Conservation (phyloP, 116 monocot genomes). For the Thalassia testudinum region DNA sequence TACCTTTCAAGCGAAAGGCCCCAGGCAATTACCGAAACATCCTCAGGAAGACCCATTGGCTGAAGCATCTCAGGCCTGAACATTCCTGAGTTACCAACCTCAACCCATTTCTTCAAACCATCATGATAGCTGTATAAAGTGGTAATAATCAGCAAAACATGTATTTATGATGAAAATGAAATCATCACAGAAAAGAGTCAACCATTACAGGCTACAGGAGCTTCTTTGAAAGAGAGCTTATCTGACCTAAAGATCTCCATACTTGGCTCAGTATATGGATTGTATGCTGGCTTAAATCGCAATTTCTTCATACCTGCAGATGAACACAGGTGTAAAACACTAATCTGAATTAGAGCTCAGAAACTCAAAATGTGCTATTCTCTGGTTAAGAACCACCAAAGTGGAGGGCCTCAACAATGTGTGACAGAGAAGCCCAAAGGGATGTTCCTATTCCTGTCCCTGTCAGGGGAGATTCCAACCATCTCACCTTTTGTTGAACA, state of each 20-base stretch:
- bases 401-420: too few relatives aligned
- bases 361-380: too few relatives aligned
- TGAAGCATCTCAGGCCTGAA: constrained; percentile 97
- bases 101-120: constrained; percentile 92
- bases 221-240: neutral
- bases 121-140: constrained; percentile 65
- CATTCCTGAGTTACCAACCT: constrained; percentile 95
- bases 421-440: too few relatives aligned
- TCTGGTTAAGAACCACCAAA: too few relatives aligned
- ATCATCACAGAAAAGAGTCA: neutral
- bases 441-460: too few relatives aligned
- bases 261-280: constrained; percentile 97
- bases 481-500: too few relatives aligned
- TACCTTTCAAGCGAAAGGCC: constrained; percentile 98
- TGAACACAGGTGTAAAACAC: neutral
- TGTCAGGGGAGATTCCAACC: too few relatives aligned
- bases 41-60: constrained; percentile 92
- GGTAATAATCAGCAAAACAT: neutral
- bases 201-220: neutral
- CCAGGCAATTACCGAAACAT: constrained; percentile 96
- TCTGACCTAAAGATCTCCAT: constrained; percentile 97
- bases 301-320: constrained; percentile 75
- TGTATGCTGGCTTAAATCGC: constrained; percentile 94
- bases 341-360: too few relatives aligned
- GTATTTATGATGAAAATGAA: neutral